Percentiles rank a stretch among this genome's conserved stretches.
Evolutionary conservation across 2,329 filamentous ascomycete genomes (phyloP).

Genomic region (Aspergillus niger): DNA sequence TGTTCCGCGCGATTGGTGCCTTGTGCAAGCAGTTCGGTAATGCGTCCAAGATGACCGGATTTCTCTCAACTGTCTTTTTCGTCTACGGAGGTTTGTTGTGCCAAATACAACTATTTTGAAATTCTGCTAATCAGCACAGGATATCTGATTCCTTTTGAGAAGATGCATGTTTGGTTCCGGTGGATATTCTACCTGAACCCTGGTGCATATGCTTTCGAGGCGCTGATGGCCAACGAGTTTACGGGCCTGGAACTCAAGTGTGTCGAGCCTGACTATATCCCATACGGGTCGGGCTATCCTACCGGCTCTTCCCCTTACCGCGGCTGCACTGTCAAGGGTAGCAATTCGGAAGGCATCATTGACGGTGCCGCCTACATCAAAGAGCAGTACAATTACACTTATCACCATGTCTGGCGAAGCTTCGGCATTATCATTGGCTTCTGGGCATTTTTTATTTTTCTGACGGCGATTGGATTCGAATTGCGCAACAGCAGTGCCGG

Average conservation of each 20-base stretch:
- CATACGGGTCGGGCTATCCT: conserved; percentile 46
- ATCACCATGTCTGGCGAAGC: conserved; percentile 65
- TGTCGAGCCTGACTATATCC: conserved; percentile 51
- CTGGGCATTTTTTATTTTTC: conserved; percentile 71
- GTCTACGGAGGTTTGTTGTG: conserved; percentile 51
- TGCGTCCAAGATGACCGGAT: conserved; percentile 50
- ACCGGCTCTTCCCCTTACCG: conserved; percentile 24
- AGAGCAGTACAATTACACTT: conserved; percentile 56
- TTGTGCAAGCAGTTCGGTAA: conserved; percentile 50
- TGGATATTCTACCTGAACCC: conserved; percentile 67
- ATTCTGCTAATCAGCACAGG: conserved; percentile 34
- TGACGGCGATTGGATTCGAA: conserved; percentile 76
- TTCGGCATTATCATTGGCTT: conserved; percentile 76
- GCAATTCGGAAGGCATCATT: conserved; percentile 39
- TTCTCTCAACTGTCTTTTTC: conserved; percentile 47
- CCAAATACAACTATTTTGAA: background rate
- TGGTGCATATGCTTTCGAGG: conserved; percentile 67
- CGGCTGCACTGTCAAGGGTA: conserved; percentile 37
- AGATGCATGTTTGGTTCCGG: conserved; percentile 63
- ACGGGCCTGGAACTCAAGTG: conserved; percentile 57
- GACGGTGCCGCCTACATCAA: conserved; percentile 57
- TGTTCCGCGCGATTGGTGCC: conserved; percentile 52
- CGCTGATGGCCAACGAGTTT: conserved; percentile 70
- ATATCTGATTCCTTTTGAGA: conserved; percentile 61
- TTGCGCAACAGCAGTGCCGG: conserved; percentile 42